Evolutionary conservation across 1,139 yeast species (phyloP).

Genomic region (Suhomyces panamericanus): DNA sequence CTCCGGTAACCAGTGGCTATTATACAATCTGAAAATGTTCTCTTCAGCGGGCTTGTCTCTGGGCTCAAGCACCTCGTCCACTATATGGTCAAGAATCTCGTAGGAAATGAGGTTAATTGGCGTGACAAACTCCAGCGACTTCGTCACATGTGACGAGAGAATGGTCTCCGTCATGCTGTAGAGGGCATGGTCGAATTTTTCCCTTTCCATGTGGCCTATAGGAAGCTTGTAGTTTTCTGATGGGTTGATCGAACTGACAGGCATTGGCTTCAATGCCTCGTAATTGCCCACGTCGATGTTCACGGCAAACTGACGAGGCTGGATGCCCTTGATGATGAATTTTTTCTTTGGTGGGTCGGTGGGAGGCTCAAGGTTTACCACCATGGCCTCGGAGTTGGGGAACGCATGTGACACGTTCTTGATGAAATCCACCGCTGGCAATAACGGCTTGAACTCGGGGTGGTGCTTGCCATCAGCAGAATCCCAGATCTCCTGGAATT

Average conservation of each 20-base stretch:
- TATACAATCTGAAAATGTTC: conserved; percentile 39
- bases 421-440: conserved; percentile 96
- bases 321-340: conserved; percentile 88
- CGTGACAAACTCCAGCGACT: conserved; percentile 16
- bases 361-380: conserved; percentile 57
- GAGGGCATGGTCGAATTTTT: conserved; percentile 35
- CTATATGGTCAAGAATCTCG: conserved; percentile 36
- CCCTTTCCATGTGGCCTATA: conserved; percentile 41
- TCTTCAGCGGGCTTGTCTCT: conserved; percentile 27
- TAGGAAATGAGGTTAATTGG: conserved; percentile 32
- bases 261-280: conserved; percentile 39
- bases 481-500: conserved; percentile 55
- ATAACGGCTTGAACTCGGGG: conserved; percentile 55
- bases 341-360: conserved; percentile 58
- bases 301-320: conserved; percentile 47
- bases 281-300: conserved; percentile 46
- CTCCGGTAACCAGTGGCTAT: conserved; percentile 44
- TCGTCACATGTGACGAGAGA: conserved; percentile 24
- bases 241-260: conserved; percentile 12
- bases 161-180: conserved; percentile 26
- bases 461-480: conserved; percentile 31
- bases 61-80: conserved; percentile 30
- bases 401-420: conserved; percentile 91
- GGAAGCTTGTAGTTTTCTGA: conserved; percentile 26
- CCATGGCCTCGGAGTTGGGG: conserved; percentile 93